Evolutionary conservation across 106 monocot genomes (phyloP), one percentile per base, ranked within the genome.

Genomic region (Dioscorea alata): DNA sequence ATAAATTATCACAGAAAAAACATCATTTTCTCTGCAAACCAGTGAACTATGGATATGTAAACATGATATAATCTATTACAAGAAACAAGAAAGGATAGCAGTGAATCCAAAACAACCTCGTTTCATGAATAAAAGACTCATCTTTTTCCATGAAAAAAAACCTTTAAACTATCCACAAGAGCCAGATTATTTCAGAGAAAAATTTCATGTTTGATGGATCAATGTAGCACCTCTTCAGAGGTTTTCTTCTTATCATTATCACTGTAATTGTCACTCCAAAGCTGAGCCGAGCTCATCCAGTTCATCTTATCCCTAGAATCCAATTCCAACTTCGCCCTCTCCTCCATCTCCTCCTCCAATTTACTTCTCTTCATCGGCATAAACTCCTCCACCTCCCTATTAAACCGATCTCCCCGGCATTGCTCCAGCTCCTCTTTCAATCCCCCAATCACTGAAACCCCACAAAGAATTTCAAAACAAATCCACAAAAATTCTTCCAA

Each of bases 271-370:
- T 86, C 80, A 78, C 82, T 91, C 95, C 95, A 96, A 24, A 96
- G 84, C 77, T 88, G 95, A 62, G 75, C 91, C 7, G 95, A 86
- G 73, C 88, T 96, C 95, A 91, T 88, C 95, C 95, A 96, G 74
- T 77, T 86, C 78, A 75, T 86, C 67, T 85, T 85, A 53, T 88
- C 87, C 19, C 70, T 73, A 13, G 58, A 60, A 52, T 83, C 88
- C 13, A 76, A 71, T 57, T 83, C 82, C 68, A 60, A 54, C 52
- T 82, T 78, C 48, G 60, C 65, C 50, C 70, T 66, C 49, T 50
- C 50, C 6, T 75, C 75, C 23, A 76, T 84, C 25, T 74, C 76
- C 20, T 54, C 54, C 54, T 54, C 54, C 18, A 63, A 53, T 69
- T 76, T 81, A 32, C 73, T 70, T 5, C 10, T 42, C 49, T 83